Conservation (phyloP, 78 protist species). For the Dictyostelium discoideum region DNA sequence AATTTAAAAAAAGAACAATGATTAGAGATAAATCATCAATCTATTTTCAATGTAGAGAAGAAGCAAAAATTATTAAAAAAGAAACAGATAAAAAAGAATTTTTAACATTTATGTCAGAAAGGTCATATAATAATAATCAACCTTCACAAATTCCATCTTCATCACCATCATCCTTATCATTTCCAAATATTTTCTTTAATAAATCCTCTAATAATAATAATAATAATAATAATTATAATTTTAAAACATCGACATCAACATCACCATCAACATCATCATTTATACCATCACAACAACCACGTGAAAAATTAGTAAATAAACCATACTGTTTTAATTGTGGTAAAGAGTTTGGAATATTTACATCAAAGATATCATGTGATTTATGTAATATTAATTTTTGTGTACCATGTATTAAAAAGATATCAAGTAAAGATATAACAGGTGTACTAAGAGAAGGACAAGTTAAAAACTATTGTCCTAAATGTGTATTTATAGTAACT, state of each 20-base stretch:
- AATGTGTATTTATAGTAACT: conserved; percentile 29
- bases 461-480: conserved; percentile 14
- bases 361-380: conserved; percentile 32
- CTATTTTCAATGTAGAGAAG: background rate
- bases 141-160: background rate
- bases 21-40: conserved; percentile 6
- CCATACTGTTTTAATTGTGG: conserved; percentile 63
- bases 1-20: no score
- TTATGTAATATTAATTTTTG: conserved; percentile 44
- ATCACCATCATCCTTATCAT: background rate
- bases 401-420: conserved; percentile 10
- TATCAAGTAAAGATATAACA: conserved; percentile 61
- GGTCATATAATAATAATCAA: background rate
- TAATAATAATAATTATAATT: background rate
- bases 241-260: background rate
- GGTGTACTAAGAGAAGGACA: conserved; percentile 70
- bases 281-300: background rate
- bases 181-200: conserved; percentile 50
- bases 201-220: background rate
- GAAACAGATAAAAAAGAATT: background rate
- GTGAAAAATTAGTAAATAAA: conserved; percentile 7
- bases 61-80: background rate
- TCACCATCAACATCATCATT: background rate
- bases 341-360: conserved; percentile 57
- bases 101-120: background rate